Evolutionary conservation across 2,329 filamentous ascomycete genomes (phyloP).

Genomic region (Epichloe typhina): DNA sequence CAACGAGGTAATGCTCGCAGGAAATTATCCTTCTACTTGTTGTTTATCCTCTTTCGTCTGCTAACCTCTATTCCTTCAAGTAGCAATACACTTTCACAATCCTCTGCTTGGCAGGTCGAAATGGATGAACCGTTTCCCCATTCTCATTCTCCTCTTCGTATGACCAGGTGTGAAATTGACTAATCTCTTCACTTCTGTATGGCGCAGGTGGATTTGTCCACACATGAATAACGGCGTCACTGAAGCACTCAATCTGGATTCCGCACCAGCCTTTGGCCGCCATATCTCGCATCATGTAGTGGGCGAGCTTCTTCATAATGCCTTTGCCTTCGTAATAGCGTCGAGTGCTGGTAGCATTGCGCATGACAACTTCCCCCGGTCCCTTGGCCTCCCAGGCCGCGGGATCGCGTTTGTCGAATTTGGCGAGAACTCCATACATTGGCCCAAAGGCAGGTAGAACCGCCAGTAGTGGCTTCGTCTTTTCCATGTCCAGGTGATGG

Average conservation of each 20-base stretch:
- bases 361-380: conserved; percentile 13
- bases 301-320: conserved; percentile 13
- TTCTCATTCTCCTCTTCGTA: neutral
- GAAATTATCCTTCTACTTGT: too few relatives aligned
- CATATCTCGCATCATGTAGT: conserved; percentile 11
- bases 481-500: too few relatives aligned
- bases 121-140: too few relatives aligned
- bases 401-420: too few relatives aligned
- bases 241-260: conserved; percentile 14
- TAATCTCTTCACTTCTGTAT: conserved; percentile 9
- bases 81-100: too few relatives aligned
- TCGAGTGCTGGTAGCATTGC: conserved; percentile 15
- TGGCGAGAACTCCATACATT: too few relatives aligned
- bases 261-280: conserved; percentile 12
- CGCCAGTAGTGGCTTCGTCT: too few relatives aligned
- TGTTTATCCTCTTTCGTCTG: too few relatives aligned
- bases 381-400: conserved; percentile 10
- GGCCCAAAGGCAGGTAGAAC: too few relatives aligned
- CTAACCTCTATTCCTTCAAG: too few relatives aligned
- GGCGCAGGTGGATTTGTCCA: conserved; percentile 15
- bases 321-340: conserved; percentile 14
- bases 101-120: too few relatives aligned
- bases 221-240: conserved; percentile 13
- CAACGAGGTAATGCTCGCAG: too few relatives aligned
- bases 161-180: conserved; percentile 4